Evolutionary conservation across 2,329 filamentous ascomycete genomes (phyloP), one percentile per base, ranked within the genome.

Genomic region (Geosmithia putterillii): DNA sequence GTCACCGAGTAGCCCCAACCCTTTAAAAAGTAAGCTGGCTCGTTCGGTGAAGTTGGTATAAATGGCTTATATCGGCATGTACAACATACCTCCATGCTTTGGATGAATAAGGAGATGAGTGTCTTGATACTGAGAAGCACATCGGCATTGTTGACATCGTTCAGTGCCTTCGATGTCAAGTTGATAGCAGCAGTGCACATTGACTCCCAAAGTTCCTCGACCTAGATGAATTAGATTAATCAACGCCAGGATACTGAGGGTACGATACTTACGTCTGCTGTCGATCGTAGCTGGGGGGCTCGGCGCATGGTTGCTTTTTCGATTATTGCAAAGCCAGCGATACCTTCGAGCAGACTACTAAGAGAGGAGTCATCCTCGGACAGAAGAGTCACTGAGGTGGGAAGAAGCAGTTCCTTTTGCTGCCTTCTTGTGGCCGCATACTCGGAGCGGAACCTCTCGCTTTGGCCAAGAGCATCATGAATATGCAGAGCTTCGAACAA

Each of bases 171-270:
- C 1, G 82, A 81, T 48, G 94, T 94, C 40, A 96, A 69, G 8
- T 73, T 75, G 51, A 96, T 87, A 1, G 86, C 83, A 38, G 83
- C 81, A 55, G 89, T 86, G 57, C 90, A 96, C 86, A 96, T 92
- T 0, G 89, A 95, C 54, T 96, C 90, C 92, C 92, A 98, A 2
- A 98, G 69, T 62, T 96, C 92, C 56, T 98, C 92, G n/a, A 95
- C 80, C 84, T 89, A 32, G 47, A 20, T 44, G n/a, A 21, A 32
- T 32, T 41, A 41, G 25, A 32, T 10, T 6, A 25, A 9, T 12
- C 4, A 21, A 17, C 10, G 18, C 15, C 18, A 7, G 17, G 5
- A 8, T 20, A 32, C 3, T 2, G 3, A 10, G 36, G 32, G n/a
- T 3, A 12, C 9, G 25, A n/a, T 40, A 56, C 76, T 61, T 60